Evolutionary conservation across 768 basidiomycete species (phyloP).

Genomic region (Trametes punicea): DNA sequence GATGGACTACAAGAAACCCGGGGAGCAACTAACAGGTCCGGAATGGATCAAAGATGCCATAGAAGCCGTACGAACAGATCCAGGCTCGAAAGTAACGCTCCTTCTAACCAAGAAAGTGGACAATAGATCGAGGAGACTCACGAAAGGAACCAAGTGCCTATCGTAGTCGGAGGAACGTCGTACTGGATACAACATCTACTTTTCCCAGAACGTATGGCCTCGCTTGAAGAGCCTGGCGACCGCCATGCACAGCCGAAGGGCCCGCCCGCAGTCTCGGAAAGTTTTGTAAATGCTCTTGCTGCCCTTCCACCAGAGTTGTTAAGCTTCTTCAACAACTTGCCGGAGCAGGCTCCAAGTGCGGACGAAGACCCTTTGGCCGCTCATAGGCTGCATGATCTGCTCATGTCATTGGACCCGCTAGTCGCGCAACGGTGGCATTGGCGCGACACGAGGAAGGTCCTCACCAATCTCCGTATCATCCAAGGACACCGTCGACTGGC

Average conservation of each 20-base stretch:
- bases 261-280: conserved; percentile 16
- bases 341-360: conserved; percentile 57
- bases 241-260: background rate
- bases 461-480: conserved; percentile 74
- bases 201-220: conserved; percentile 72
- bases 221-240: conserved; percentile 20
- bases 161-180: conserved; percentile 92
- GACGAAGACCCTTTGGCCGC: conserved; percentile 52
- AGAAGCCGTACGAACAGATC: conserved; percentile 55
- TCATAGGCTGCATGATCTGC: conserved; percentile 60
- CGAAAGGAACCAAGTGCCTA: conserved; percentile 61
- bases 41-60: conserved; percentile 88
- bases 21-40: conserved; percentile 82
- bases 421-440: conserved; percentile 93
- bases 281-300: conserved; percentile 40
- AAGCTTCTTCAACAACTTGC: conserved; percentile 53
- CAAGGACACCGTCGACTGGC: conserved; percentile 62
- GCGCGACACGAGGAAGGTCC: conserved; percentile 88
- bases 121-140: conserved; percentile 74
- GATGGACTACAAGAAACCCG: conserved; percentile 84
- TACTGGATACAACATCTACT: conserved; percentile 98
- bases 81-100: background rate
- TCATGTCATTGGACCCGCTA: conserved; percentile 64
- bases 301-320: conserved; percentile 46
- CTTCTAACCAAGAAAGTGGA: conserved; percentile 1